Conservation (phyloP, 257 asterid species). For the Plectranthus barbatus region DNA sequence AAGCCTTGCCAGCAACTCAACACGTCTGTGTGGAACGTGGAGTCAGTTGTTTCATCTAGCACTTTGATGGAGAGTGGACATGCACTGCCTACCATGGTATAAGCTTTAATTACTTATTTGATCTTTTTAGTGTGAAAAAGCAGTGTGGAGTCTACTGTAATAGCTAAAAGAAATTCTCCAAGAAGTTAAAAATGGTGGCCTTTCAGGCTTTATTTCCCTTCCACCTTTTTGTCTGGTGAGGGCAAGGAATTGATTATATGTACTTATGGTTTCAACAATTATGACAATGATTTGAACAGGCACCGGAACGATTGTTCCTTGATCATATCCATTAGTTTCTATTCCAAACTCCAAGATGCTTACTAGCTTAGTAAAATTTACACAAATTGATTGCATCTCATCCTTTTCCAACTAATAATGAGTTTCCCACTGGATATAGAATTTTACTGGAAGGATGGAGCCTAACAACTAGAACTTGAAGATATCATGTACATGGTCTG, state of each 20-base stretch:
- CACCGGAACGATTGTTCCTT: no score
- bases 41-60: slow-evolving; percentile 71
- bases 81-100: slow-evolving; percentile 52
- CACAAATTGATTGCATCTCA: background rate
- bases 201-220: background rate
- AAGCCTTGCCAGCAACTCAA: slow-evolving; percentile 70
- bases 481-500: slow-evolving; percentile 2
- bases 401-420: slow-evolving; percentile 11
- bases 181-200: background rate
- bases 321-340: no score
- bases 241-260: background rate
- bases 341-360: background rate
- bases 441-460: background rate
- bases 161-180: background rate
- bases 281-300: no score
- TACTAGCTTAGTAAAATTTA: background rate
- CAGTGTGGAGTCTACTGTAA: slow-evolving; percentile 25
- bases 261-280: no score
- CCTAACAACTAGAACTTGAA: no score
- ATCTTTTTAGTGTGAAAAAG: background rate
- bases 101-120: slow-evolving; percentile 22
- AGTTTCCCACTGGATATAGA: slow-evolving; percentile 12
- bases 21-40: slow-evolving; percentile 74
- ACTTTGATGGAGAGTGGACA: slow-evolving; percentile 77
- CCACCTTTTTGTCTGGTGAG: background rate